Base-by-base conservation (phyloP, 2,329 filamentous ascomycete species). In the Penicillium sclerotigenum region DNA sequence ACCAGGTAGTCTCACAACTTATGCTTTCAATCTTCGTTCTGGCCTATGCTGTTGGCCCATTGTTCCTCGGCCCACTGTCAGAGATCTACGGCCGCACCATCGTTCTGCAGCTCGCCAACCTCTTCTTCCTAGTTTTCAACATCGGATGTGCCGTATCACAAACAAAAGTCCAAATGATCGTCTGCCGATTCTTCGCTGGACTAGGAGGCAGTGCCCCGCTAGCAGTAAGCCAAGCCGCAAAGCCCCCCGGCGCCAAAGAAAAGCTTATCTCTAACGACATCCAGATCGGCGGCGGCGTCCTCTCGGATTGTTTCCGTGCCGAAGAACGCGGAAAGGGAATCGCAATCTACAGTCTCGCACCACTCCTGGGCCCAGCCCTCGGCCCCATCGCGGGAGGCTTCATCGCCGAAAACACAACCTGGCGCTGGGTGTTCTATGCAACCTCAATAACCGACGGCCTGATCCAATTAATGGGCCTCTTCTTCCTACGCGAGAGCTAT, bases 391-490 rank as follows among this genome's bases (percentile, higher is more conserved):
- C 81, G 0, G 86, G 86, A 10, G 86, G 83, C 0, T 89, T 85
- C 67, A 84, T 89, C 24, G 79, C 84, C 0, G 74, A 87, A 63
- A 59, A 81, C 76, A 83, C 80, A 8, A 84, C 81, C 1, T 91
- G 88, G 88, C 80, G 87, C 37, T 91, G 88, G 88, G 82, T 84
- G 8, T 91, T 90, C 74, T 89, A 82, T 73, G 78, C 83, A 0
- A 87, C 85, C 0, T 83, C 84, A 1, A 86, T 90, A 54, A 77
- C 77, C 24, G 83, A 85, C 54, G 86, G 78, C 1, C 56, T 83
- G 13, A 81, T 90, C 48, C 86, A 89, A 67, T 57, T 80, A 11
- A 73, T 81, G 8, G 87, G 87, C 5, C 70, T 89, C 47, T 81
- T 86, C 68, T 80, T 86, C 60, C 77, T 86, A 1, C 79, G 80